A percentile compares a stretch with the other conserved stretches of the same genome.
Evolutionary conservation across 1,284 basidiomycete species (phyloP).

Genomic region (Trichosporon sp.): DNA sequence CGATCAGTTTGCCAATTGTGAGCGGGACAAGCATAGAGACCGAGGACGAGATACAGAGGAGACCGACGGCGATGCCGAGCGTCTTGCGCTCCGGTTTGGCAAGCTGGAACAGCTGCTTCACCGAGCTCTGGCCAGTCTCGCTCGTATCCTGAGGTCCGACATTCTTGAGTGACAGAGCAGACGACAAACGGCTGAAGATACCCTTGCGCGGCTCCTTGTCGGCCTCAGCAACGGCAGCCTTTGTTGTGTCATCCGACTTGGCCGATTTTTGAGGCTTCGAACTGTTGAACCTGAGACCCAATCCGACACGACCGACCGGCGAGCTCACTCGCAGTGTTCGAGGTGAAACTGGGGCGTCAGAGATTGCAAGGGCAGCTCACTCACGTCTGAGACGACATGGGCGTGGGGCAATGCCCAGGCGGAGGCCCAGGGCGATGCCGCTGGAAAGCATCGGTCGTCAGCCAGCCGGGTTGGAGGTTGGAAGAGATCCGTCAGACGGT

Average conservation of each 20-base stretch:
- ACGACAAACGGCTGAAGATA: background rate
- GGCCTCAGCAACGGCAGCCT: background rate
- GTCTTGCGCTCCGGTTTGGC: constrained; percentile 77
- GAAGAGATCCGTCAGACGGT: background rate
- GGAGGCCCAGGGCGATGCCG: constrained; percentile 26
- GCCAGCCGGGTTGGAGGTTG: background rate
- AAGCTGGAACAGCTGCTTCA: constrained; percentile 72
- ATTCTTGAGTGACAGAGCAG: constrained; percentile 20
- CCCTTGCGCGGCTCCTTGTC: constrained; percentile 8
- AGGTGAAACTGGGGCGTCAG: constrained; percentile 18
- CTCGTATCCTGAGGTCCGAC: constrained; percentile 15
- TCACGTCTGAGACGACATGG: constrained; percentile 15
- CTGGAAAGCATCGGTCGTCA: constrained; percentile 24
- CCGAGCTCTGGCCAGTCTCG: constrained; percentile 34
- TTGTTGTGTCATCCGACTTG: constrained; percentile 13
- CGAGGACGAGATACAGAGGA: constrained; percentile 58
- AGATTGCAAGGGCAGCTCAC: background rate
- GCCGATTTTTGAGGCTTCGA: constrained; percentile 5
- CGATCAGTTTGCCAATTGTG: constrained; percentile 86
- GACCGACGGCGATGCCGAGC: constrained; percentile 69
- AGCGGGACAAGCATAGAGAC: constrained; percentile 91
- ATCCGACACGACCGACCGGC: constrained; percentile 12
- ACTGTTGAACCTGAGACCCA: constrained; percentile 15
- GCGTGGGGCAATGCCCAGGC: constrained; percentile 22
- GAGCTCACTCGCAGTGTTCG: background rate